Base-by-base conservation (phyloP, 2,329 filamentous ascomycete genomes). In the Clarireedia paspali region DNA sequence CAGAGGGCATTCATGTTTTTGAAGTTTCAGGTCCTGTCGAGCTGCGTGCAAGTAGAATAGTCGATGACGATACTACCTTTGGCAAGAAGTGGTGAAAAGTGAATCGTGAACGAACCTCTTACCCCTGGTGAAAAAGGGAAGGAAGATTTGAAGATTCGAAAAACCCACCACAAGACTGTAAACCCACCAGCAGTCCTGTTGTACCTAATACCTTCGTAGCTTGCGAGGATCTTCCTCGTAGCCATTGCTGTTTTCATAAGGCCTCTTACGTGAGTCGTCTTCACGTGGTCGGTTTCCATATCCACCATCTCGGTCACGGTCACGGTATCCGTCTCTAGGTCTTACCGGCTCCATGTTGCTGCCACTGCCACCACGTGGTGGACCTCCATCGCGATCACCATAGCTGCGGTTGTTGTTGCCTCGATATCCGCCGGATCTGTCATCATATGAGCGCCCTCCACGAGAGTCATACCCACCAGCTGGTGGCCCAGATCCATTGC, bases 271-370 rank as follows among this genome's bases (percentile, higher is more conserved):
- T 45, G 82, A 67, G 47, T 73, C 71, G 57, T 79, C 75, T 55
- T 80, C 72, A 57, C 78, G 79, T 62, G 82, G 77, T 66, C 78
- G 71, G 71, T 80, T 78, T 51, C 78, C 70, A 68, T 72, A 64
- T 59, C 71, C 72, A 66, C 78, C 71, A 71, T 81, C 79, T 45
- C 53, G 40, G 53, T 79, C 70, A 49, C 77, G 73, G 52, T 79
- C 70, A 50, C 77, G 73, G 52, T 79, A 75, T 60, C 81, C 54
- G 26, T 85, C 83, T 66, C 84, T 74, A 53, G 83, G 82, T 67
- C 87, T 85, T 69, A 94, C 82, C 59, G 89, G 89, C 70, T 95
- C 90, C 72, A 87, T 87, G 73, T 95, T 94, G 74, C 88, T 88
- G 62, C 88, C 88, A 58, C 67, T 68, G 50, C 67, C 68, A 59